Conservation (phyloP, 768 basidiomycete genomes). For the Hericium alpestre region DNA sequence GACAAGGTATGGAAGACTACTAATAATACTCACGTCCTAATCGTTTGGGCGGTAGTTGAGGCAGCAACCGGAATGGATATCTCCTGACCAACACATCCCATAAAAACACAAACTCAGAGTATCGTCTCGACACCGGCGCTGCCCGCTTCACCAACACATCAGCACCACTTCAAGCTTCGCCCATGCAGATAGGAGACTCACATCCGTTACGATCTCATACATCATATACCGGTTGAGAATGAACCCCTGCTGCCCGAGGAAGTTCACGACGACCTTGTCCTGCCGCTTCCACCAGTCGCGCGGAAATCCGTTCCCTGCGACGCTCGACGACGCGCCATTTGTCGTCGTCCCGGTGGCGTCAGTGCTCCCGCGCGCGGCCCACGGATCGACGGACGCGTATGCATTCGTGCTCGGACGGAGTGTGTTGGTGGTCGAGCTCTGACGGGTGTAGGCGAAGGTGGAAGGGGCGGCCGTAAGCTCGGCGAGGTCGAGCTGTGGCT, state of each 20-base stretch:
- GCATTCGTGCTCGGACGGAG: slow-evolving; percentile 41
- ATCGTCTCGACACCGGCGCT: slow-evolving; percentile 68
- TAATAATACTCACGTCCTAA: slow-evolving; percentile 64
- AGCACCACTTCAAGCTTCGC: slow-evolving; percentile 3
- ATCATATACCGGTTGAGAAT: slow-evolving; percentile 80
- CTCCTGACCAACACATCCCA: slow-evolving; percentile 78
- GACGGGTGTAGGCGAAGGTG: slow-evolving; percentile 25
- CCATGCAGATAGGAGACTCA: slow-evolving; percentile 3
- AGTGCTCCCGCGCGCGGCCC: neutral
- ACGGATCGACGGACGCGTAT: slow-evolving; percentile 12
- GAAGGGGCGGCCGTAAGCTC: slow-evolving; percentile 37
- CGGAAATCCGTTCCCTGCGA: slow-evolving; percentile 65
- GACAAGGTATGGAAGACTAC: neutral
- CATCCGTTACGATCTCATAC: slow-evolving; percentile 59
- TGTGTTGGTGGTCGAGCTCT: slow-evolving; percentile 42
- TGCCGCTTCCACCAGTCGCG: slow-evolving; percentile 83
- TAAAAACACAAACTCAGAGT: slow-evolving; percentile 87
- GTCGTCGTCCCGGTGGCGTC: slow-evolving; percentile 12
- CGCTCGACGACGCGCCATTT: slow-evolving; percentile 44
- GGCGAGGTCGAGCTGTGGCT: slow-evolving; percentile 58
- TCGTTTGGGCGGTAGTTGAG: slow-evolving; percentile 83
- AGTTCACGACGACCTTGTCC: slow-evolving; percentile 57
- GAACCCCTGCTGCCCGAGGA: slow-evolving; percentile 86
- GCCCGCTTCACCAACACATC: slow-evolving; percentile 33
- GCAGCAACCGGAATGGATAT: slow-evolving; percentile 90